Base-by-base conservation (phyloP, 1,284 basidiomycete genomes). In the Puccinia coronata region DNA sequence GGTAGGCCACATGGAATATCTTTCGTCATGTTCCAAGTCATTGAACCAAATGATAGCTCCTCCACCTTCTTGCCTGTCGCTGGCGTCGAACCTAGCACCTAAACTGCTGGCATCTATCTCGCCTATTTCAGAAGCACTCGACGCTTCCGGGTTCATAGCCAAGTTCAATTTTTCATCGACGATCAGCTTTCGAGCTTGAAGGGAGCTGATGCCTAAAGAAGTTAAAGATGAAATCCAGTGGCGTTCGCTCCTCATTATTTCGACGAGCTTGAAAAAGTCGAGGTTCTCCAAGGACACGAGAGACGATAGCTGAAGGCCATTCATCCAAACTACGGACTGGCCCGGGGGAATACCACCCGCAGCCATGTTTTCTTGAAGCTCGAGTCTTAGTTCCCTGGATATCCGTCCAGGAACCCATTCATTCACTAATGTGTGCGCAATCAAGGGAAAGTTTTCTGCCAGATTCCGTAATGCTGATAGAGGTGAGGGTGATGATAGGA, bases 391-490 rank as follows among this genome's bases (percentile, higher is more conserved):
- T 16, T 82, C 83, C 11, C 83, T 82, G 8, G 82, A 63, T 20
- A 87, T 88, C 20, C 87, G 85, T 73, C 89, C 88, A 6, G 90
- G 86, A 1, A 86, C 83, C 74, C 94, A 89, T 82, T 91, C 90
- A 43, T 92, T 89, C 1, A 92, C 89, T 59, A 96, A 87, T 9
- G 91, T 87, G 0, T 91, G 88, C 0, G 91, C 91, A 84, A 95
- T 95, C 85, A 91, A 92, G 0, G 95, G 95, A 86, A 97, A 95
- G 86, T 95, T 91, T 85, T 95, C 92, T 0, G 92, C 89, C 41
- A 97, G 89, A n/a, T 90, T 88, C 59, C 88, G 89, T 49, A 96
- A 88, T 0, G 92, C 89, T 0, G 86, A 82, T 1, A 96, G 87
- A 0, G 91, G 91, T 4, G 90, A 86, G 0, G 87, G 82, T 8